Conservation (phyloP, 192 early-diverging fungal genomes). For the Coemansia javaensis region DNA sequence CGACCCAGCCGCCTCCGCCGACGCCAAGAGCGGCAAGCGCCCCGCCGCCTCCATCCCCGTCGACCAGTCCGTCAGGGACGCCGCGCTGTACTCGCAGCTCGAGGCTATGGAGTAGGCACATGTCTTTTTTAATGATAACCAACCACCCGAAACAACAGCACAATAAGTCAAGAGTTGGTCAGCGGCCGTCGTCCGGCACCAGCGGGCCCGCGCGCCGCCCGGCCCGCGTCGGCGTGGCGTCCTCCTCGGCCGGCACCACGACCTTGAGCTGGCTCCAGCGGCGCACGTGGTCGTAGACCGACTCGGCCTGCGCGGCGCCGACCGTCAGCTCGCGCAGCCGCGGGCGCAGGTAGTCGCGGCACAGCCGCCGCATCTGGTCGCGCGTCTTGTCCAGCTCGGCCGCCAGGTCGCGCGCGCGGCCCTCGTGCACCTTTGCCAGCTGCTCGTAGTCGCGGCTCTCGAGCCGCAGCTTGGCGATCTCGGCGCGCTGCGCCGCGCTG, state of each 20-base stretch:
- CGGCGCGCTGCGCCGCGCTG: slow-evolving; percentile 20
- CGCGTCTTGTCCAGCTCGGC: slow-evolving; percentile 9
- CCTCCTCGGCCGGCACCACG: slow-evolving; percentile 16
- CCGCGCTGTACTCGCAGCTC: slow-evolving; percentile 15
- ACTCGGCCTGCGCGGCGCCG: slow-evolving; percentile 25
- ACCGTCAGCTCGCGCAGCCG: slow-evolving; percentile 33
- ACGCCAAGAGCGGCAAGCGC: not conserved
- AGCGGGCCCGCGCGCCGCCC: not conserved
- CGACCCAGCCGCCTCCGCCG: not conserved
- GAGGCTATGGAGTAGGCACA: slow-evolving; percentile 7
- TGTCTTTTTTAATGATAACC: too few relatives aligned
- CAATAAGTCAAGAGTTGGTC: too few relatives aligned
- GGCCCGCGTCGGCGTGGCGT: slow-evolving; percentile 15
- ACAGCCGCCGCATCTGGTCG: slow-evolving; percentile 12
- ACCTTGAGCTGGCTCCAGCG: slow-evolving; percentile 43
- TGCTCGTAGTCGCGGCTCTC: slow-evolving; percentile 17
- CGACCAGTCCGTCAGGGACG: slow-evolving; percentile 22
- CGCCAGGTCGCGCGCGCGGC: slow-evolving; percentile 3
- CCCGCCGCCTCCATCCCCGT: slow-evolving; percentile 2
- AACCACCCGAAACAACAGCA: too few relatives aligned
- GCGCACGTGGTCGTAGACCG: slow-evolving; percentile 18
- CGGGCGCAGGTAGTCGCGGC: slow-evolving; percentile 31
- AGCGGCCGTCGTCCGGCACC: not conserved
- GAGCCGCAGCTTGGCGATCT: slow-evolving; percentile 21
- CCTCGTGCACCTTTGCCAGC: slow-evolving; percentile 6